A percentile compares a stretch with the other conserved stretches of the same genome.
phyloP scores from a whole-genome alignment of 2,329 filamentous ascomycete species.

The Fusarium miscanthi region DNA sequence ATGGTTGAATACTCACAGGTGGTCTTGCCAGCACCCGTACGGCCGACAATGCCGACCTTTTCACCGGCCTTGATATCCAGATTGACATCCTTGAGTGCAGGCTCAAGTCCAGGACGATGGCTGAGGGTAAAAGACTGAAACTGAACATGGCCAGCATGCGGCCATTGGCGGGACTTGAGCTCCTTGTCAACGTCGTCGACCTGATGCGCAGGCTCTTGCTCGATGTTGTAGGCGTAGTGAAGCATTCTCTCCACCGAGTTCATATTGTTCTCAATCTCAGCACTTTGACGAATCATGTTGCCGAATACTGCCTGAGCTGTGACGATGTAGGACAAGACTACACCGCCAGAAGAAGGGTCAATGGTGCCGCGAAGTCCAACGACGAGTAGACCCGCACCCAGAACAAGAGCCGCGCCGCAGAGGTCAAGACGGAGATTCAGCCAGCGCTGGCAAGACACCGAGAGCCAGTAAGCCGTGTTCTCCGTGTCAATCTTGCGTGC shows the following conservation, averaged over 20 bases:
- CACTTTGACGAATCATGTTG: slow-evolving; percentile 70
- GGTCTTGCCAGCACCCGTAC: slow-evolving; percentile 27
- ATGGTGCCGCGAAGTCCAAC: slow-evolving; percentile 28
- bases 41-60: slow-evolving; percentile 22
- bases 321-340: slow-evolving; percentile 47
- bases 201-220: slow-evolving; percentile 12
- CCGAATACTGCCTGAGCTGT: slow-evolving; percentile 62
- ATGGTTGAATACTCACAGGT: background rate
- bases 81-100: slow-evolving; percentile 8
- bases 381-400: slow-evolving; percentile 7
- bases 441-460: slow-evolving; percentile 14
- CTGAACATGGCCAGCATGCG: slow-evolving; percentile 2
- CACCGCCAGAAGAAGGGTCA: slow-evolving; percentile 19
- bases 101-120: slow-evolving; percentile 15
- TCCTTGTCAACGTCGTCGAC: background rate
- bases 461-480: slow-evolving; percentile 26
- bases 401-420: slow-evolving; percentile 1
- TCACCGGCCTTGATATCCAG: slow-evolving; percentile 17
- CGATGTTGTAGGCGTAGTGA: slow-evolving; percentile 77
- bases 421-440: slow-evolving; percentile 22
- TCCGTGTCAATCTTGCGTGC: slow-evolving; percentile 18
- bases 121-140: slow-evolving; percentile 22
- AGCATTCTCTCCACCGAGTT: slow-evolving; percentile 94
- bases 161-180: background rate
- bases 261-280: slow-evolving; percentile 83